Evolutionary conservation across 352 stramenopile genomes (phyloP).

Genomic region (Globisporangium iwayamae): DNA sequence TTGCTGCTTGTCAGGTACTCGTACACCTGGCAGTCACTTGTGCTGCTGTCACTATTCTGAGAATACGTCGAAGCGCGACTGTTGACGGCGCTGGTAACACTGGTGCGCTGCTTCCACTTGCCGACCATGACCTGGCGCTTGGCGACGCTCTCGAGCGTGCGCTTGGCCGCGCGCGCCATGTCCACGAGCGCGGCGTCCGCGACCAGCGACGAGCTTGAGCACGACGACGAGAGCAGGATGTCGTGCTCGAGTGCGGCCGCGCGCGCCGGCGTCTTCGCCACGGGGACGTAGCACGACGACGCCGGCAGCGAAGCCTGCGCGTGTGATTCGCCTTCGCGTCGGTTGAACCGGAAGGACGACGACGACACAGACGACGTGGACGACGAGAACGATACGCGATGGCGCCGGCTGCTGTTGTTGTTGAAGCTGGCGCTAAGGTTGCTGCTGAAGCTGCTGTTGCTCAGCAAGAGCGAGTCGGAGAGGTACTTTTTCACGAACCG

Average conservation of each 20-base stretch:
- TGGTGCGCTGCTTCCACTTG: slow-evolving; percentile 38
- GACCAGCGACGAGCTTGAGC: slow-evolving; percentile 25
- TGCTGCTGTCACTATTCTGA: slow-evolving; percentile 7
- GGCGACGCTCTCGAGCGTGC: slow-evolving; percentile 35
- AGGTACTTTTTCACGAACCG: slow-evolving; percentile 13
- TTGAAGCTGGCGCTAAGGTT: neutral
- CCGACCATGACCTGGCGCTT: slow-evolving; percentile 46
- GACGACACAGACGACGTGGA: slow-evolving; percentile 1
- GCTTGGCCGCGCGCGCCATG: slow-evolving; percentile 36
- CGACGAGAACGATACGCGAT: slow-evolving; percentile 8
- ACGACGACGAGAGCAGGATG: slow-evolving; percentile 30
- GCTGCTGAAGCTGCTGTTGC: slow-evolving; percentile 6
- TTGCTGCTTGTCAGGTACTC: slow-evolving; percentile 38
- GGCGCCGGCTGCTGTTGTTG: neutral
- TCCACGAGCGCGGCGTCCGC: slow-evolving; percentile 31
- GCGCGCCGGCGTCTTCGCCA: slow-evolving; percentile 2
- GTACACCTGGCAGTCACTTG: slow-evolving; percentile 42
- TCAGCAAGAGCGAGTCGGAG: slow-evolving; percentile 9
- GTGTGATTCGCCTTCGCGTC: neutral
- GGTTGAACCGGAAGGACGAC: neutral
- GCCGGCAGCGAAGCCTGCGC: neutral
- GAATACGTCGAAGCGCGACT: neutral
- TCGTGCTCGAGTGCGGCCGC: slow-evolving; percentile 25
- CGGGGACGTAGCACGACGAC: slow-evolving; percentile 12
- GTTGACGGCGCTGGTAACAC: neutral